Evolutionary conservation across 2,329 filamentous ascomycete genomes (phyloP), one percentile per base, ranked within the genome.

Genomic region (Verticillium nubilum): DNA sequence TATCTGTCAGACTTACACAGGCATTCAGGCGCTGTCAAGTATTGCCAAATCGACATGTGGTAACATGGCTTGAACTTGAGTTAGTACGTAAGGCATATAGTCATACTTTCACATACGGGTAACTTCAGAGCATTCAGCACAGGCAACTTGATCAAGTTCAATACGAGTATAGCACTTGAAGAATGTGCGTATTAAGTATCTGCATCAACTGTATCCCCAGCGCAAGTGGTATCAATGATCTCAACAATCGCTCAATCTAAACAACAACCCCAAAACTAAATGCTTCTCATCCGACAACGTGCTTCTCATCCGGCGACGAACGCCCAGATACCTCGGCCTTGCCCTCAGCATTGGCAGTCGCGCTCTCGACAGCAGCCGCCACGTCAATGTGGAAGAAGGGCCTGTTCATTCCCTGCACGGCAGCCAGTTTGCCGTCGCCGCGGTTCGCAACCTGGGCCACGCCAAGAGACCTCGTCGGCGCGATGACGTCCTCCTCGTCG

Each of bases 341-440:
- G 56, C 28, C 33, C 59, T 63, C 61, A 12, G 74, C 71, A 42
- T 76, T 74, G 4, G 69, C 60, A 37, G 78, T 69, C 2, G 76
- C 74, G 28, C 76, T 76, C 66, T 80, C 78, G 6, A 81, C 72
- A 3, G 79, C 79, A 60, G 78, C 78, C 27, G 79, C 74, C 37
- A 83, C 65, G 64, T 83, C 80, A 28, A 81, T 74, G 60, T 83
- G 80, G 69, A 83, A 83, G 68, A 76, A 80, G 5, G 80, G 80
- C 63, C 79, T 69, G 68, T 83, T 80, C 58, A 80, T 70, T 2
- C 77, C 79, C 58, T 77, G 74, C 1, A 80, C 67, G 0, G 77
- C 72, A 26, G 73, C 72, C 35, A 77, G 65, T 31, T 57, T 63
- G 12, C 63, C 61, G n/a, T 64, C 59, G 1, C 58, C 60, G 19